phyloP scores from a whole-genome alignment of 805 yeast species.

The Clavispora santaluciae region DNA sequence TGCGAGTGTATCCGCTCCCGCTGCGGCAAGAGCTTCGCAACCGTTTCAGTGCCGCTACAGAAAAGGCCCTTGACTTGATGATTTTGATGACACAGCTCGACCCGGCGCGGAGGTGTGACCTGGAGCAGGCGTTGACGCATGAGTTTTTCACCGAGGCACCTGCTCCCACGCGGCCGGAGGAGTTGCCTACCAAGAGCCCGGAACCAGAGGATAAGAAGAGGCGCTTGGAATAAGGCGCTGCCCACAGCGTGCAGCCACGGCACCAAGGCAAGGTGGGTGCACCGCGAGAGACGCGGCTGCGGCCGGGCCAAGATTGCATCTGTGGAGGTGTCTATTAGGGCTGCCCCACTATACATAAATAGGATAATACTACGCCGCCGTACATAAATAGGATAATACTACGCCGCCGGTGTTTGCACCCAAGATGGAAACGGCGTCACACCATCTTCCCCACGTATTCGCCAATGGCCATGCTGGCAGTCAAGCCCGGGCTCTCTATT shows the following conservation, averaged over 20 bases:
- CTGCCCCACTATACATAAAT: too few relatives aligned
- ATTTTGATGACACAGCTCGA: constrained; percentile 68
- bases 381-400: too few relatives aligned
- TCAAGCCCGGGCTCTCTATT: constrained; percentile 88
- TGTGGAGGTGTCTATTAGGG: too few relatives aligned
- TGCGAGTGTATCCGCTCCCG: constrained; percentile 79
- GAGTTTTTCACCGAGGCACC: constrained; percentile 73
- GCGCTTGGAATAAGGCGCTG: constrained; percentile 11
- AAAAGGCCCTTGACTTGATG: constrained; percentile 72
- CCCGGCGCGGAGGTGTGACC: constrained; percentile 67
- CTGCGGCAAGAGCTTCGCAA: constrained; percentile 72
- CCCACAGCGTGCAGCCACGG: too few relatives aligned
- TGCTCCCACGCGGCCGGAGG: constrained; percentile 61
- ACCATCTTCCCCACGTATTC: constrained; percentile 50
- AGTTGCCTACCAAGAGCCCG: constrained; percentile 50
- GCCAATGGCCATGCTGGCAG: constrained; percentile 78
- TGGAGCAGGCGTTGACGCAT: constrained; percentile 59
- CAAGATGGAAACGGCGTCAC: too few relatives aligned
- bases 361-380: too few relatives aligned
- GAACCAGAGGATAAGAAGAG: constrained; percentile 15
- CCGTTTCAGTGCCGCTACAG: constrained; percentile 88
- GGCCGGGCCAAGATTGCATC: too few relatives aligned
- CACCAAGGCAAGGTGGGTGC: too few relatives aligned
- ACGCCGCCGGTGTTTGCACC: too few relatives aligned
- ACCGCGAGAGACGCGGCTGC: too few relatives aligned